phyloP scores from a whole-genome alignment of 2,329 filamentous ascomycete genomes.

The Penicillium rolfsii region DNA sequence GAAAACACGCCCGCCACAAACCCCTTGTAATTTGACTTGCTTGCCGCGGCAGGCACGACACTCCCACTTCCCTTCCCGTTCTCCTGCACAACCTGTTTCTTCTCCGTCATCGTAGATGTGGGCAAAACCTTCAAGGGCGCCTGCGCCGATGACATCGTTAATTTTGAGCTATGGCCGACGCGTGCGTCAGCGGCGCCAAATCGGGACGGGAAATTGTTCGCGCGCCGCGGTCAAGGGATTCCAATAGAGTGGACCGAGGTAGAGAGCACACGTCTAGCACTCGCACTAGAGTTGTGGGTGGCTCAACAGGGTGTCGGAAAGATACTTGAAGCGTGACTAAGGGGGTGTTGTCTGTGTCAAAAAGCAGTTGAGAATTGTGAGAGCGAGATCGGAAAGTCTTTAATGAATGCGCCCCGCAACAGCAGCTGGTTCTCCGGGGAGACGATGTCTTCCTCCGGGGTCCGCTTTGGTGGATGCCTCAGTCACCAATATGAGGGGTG shows the following conservation, averaged over 20 bases:
- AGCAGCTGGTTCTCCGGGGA: constrained; percentile 26
- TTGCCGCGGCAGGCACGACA: constrained; percentile 18
- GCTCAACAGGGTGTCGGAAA: not conserved
- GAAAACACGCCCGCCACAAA: constrained; percentile 97
- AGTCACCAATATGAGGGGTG: not conserved
- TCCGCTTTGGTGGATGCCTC: constrained; percentile 11
- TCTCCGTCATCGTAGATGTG: constrained; percentile 10
- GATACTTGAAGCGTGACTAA: not conserved
- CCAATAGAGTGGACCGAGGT: not conserved
- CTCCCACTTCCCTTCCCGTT: constrained; percentile 12
- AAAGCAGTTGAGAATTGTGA: constrained; percentile 9
- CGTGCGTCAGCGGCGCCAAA: constrained; percentile 18
- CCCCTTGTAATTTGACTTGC: constrained; percentile 75
- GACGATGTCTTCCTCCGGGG: constrained; percentile 24
- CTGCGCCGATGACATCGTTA: constrained; percentile 31
- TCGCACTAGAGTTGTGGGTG: not conserved
- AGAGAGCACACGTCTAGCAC: not conserved
- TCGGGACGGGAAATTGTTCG: not conserved
- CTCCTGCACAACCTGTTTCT: constrained; percentile 1
- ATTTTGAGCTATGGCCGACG: not conserved
- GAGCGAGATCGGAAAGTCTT: constrained; percentile 18
- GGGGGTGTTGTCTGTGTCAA: constrained; percentile 1
- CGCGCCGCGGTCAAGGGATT: not conserved
- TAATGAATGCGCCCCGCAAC: constrained; percentile 21
- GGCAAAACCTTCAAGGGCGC: constrained; percentile 18